A percentile compares a stretch with the other conserved stretches of the same genome.
Conservation (phyloP, 257 asterid species). For the Lantana camara region DNA sequence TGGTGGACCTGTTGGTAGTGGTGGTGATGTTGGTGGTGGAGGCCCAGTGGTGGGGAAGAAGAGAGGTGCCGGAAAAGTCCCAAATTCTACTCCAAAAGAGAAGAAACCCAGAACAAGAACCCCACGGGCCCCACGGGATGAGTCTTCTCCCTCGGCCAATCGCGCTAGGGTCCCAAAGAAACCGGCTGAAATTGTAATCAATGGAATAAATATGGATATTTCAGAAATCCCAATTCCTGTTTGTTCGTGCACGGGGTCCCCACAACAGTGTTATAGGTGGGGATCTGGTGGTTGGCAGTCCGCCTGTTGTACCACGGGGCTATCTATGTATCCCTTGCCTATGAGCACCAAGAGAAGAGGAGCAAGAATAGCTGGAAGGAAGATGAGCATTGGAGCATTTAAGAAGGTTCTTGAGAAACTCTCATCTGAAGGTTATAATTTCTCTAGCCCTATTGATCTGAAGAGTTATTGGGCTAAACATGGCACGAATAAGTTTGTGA, state of each 20-base stretch:
- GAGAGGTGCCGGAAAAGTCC: constrained; percentile 48
- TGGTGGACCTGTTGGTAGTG: too few relatives aligned
- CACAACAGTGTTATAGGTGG: constrained; percentile 91
- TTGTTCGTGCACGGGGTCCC: constrained; percentile 85
- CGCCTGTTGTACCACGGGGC: constrained; percentile 78
- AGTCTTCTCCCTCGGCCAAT: constrained; percentile 38
- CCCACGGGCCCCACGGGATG: constrained; percentile 47
- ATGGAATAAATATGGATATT: constrained; percentile 73
- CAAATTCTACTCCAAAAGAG: constrained; percentile 52
- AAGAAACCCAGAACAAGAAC: constrained; percentile 63
- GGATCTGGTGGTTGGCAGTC: constrained; percentile 99
- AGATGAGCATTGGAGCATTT: constrained; percentile 94
- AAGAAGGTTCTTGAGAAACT: constrained; percentile 85
- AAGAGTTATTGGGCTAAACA: constrained; percentile 91
- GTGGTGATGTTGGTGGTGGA: constrained; percentile 23
- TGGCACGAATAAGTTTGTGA: constrained; percentile 91
- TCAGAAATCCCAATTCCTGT: constrained; percentile 73
- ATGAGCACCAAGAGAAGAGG: constrained; percentile 83
- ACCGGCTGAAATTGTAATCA: constrained; percentile 68
- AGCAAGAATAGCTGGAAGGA: constrained; percentile 85
- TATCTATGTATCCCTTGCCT: constrained; percentile 78
- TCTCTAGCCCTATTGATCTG: constrained; percentile 75
- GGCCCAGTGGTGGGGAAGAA: constrained; percentile 44
- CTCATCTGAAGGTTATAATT: constrained; percentile 67
- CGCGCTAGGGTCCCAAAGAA: constrained; percentile 77